Percentiles rank a stretch among this genome's conserved stretches.
phyloP scores from a whole-genome alignment of 352 stramenopile species.

The Salisapilia sapeloensis region DNA sequence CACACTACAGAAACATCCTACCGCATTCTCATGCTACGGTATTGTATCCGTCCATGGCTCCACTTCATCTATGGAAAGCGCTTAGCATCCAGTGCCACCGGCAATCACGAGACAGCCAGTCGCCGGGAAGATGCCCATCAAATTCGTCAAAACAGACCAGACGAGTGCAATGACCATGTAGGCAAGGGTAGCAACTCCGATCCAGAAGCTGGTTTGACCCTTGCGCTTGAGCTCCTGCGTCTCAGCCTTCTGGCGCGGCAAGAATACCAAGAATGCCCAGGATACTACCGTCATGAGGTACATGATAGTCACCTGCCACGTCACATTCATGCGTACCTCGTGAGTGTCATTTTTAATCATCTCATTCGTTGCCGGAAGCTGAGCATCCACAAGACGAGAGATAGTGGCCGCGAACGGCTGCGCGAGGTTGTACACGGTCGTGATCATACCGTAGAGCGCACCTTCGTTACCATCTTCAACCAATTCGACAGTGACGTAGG shows the following conservation, averaged over 20 bases:
- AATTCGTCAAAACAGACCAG: constrained; percentile 24
- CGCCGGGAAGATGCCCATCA: constrained; percentile 35
- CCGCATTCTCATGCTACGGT: too few species aligned
- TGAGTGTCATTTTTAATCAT: constrained; percentile 31
- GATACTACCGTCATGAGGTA: constrained; percentile 27
- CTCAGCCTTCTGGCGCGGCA: constrained; percentile 29
- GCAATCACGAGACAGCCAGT: constrained; percentile 39
- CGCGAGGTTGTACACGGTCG: constrained; percentile 58
- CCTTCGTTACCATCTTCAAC: constrained; percentile 57
- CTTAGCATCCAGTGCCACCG: constrained; percentile 33
- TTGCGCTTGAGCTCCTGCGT: constrained; percentile 31
- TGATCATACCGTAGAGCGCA: constrained; percentile 59
- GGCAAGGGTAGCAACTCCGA: constrained; percentile 14
- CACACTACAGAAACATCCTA: too few species aligned
- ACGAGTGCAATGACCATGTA: constrained; percentile 24
- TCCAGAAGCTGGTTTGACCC: constrained; percentile 18
- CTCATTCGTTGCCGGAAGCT: constrained; percentile 37
- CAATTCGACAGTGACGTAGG: constrained; percentile 66
- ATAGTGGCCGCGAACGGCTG: constrained; percentile 32
- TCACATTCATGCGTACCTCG: constrained; percentile 37
- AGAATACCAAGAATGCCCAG: constrained; percentile 25
- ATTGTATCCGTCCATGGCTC: too few species aligned
- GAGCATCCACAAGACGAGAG: constrained; percentile 33
- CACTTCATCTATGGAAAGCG: too few species aligned
- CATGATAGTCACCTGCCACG: constrained; percentile 29